Evolutionary conservation across 2,329 filamentous ascomycete species (phyloP).

Genomic region (Ophiostoma ulmi): DNA sequence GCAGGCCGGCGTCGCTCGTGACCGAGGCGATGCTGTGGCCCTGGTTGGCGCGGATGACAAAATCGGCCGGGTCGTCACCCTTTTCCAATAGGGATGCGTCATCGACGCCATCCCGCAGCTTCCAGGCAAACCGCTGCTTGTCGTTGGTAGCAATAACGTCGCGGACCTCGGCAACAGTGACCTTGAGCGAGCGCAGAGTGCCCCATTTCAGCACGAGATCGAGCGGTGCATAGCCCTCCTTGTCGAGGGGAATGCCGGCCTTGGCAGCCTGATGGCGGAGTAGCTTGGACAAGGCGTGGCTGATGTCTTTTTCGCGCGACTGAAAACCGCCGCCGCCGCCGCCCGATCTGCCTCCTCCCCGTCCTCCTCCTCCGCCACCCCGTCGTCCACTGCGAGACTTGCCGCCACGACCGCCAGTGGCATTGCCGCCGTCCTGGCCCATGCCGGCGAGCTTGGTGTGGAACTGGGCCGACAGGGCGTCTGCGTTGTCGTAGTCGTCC

Average conservation of each 20-base stretch:
- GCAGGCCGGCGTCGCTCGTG: slow-evolving; percentile 60
- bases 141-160: slow-evolving; percentile 67
- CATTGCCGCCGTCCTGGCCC: not conserved
- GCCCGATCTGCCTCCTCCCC: not conserved
- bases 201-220: slow-evolving; percentile 53
- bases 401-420: not conserved
- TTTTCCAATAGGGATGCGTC: slow-evolving; percentile 25
- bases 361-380: not conserved
- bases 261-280: slow-evolving; percentile 53
- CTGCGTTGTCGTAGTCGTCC: slow-evolving; percentile 21
- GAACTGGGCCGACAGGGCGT: slow-evolving; percentile 26
- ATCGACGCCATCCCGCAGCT: slow-evolving; percentile 42
- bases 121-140: slow-evolving; percentile 85
- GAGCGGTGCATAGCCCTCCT: slow-evolving; percentile 54
- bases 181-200: slow-evolving; percentile 61
- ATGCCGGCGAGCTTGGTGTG: slow-evolving; percentile 24
- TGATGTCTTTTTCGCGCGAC: slow-evolving; percentile 46
- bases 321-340: slow-evolving; percentile 26
- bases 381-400: not conserved
- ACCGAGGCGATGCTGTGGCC: slow-evolving; percentile 74
- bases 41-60: slow-evolving; percentile 90
- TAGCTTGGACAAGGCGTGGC: slow-evolving; percentile 50
- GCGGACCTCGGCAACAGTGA: slow-evolving; percentile 70
- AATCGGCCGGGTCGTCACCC: slow-evolving; percentile 50
- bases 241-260: slow-evolving; percentile 53